Evolutionary conservation across 208 protist genomes (phyloP), one percentile per base, ranked within the genome.

Genomic region (Endotrypanum monterogeii): DNA sequence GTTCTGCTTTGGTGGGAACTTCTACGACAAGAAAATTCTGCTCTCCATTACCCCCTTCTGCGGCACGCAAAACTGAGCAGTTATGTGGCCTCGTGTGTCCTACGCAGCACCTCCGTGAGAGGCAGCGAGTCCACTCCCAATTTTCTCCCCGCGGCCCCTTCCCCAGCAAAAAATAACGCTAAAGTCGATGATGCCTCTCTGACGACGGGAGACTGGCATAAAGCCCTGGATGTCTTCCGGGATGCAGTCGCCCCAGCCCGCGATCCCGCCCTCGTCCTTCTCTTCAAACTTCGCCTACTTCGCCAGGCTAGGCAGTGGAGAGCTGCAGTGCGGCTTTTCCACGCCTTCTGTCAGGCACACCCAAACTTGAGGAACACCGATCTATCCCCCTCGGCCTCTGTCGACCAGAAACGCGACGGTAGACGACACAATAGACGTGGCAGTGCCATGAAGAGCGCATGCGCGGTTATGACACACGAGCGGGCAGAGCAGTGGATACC

Each of bases 21-120:
- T 23, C 58, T 83, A 23, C 73, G 61, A 23, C 14, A 39, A 6
- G 75, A 52, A 3, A 39, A 71, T 37, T 18, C 32, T 37, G 56
- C 46, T 2, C 32, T 56, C 50, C 68, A 35, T 16, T 83, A 75
- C 30, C 65, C 73, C 14, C 76, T 91, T 39, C 74, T 79, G 39
- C 41, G 32, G 14, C 79, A 92, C 76, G 70, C 88, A 11, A 87
- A 86, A 58, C 79, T 92, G 11, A 83, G 88, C 74, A 92, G 85
- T 76, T 86, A 89, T 65, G 83, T 92, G 55, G 88, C 84, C 55
- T 78, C 78, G 48, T 92, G 84, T 66, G 70, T 86, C 52, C 71
- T 86, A 58, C 61, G 58, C 66, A 56, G 25, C 66, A 70, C 66
- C 30, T 44, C 60, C 60, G 56, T 16, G 28, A 62, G 25, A 32